Conservation (phyloP, 306 rosid species). For the Comarum palustre region DNA sequence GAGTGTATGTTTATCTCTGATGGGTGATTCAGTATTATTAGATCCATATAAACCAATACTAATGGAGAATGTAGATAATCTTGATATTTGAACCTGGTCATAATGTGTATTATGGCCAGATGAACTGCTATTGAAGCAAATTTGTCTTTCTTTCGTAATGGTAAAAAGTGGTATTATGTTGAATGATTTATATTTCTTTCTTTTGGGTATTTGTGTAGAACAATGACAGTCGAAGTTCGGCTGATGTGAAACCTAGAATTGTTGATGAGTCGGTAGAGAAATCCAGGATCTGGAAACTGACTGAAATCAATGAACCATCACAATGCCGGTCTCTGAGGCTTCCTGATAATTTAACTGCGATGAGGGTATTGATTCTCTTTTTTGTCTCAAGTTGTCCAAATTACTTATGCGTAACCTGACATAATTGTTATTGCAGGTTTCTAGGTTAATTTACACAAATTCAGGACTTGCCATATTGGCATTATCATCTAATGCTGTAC, state of each 20-base stretch:
- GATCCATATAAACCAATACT: not conserved
- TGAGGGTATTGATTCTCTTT: slow-evolving; percentile 55
- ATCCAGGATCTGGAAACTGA: slow-evolving; percentile 85
- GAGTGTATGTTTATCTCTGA: slow-evolving; percentile 33
- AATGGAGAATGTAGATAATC: not conserved
- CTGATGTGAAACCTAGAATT: slow-evolving; percentile 86
- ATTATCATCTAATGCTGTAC: slow-evolving; percentile 95
- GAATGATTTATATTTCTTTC: slow-evolving; percentile 17
- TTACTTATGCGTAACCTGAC: slow-evolving; percentile 14
- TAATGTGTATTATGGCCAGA: slow-evolving; percentile 15
- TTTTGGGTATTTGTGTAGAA: slow-evolving; percentile 49
- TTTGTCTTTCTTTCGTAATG: not conserved
- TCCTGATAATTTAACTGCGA: slow-evolving; percentile 69
- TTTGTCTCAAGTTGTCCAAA: not conserved
- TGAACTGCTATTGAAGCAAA: slow-evolving; percentile 18
- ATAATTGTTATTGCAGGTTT: slow-evolving; percentile 58
- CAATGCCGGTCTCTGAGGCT: slow-evolving; percentile 90
- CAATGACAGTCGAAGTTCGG: slow-evolving; percentile 74
- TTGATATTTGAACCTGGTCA: slow-evolving; percentile 4
- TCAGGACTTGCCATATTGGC: slow-evolving; percentile 89
- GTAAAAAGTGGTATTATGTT: not conserved
- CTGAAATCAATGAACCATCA: slow-evolving; percentile 74
- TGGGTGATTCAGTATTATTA: slow-evolving; percentile 7
- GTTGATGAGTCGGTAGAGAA: slow-evolving; percentile 75
- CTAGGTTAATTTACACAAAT: slow-evolving; percentile 92